These are phyloP conservation scores for Knoxdaviesia proteae DNA, from an alignment of 2,329 filamentous ascomycete genomes.

Conservation along the genomic window DNA sequence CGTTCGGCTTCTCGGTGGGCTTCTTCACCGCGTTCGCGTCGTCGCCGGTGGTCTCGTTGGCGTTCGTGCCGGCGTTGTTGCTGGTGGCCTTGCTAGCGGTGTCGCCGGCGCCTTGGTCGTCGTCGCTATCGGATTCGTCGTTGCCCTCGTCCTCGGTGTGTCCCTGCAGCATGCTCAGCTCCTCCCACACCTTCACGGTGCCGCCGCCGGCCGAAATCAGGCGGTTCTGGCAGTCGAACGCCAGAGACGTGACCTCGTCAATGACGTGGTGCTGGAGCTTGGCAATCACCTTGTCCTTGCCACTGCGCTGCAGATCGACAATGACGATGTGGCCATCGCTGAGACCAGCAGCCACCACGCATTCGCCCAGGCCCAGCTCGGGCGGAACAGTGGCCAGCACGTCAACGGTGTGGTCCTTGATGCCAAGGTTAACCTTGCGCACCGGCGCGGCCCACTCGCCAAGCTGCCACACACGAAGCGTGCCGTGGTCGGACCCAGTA, in stretches of 20 bases:
- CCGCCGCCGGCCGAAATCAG: slow-evolving; percentile 79
- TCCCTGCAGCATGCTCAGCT: slow-evolving; percentile 36
- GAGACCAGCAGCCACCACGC: slow-evolving; percentile 59
- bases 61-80: too few species aligned
- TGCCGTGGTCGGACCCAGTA: slow-evolving; percentile 54
- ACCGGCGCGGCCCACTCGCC: slow-evolving; percentile 54
- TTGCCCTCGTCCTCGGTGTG: slow-evolving; percentile 20
- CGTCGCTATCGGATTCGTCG: slow-evolving; percentile 17
- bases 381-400: slow-evolving; percentile 2
- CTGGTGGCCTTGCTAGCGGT: background rate
- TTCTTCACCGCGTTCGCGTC: slow-evolving; percentile 1
- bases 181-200: slow-evolving; percentile 83
- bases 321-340: slow-evolving; percentile 65
- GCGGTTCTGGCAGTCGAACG: slow-evolving; percentile 66
- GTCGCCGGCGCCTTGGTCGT: slow-evolving; percentile 23
- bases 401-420: slow-evolving; percentile 62
- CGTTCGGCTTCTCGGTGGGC: background rate
- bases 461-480: slow-evolving; percentile 83
- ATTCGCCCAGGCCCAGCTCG: slow-evolving; percentile 37
- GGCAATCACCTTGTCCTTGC: slow-evolving; percentile 6
- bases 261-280: slow-evolving; percentile 40
- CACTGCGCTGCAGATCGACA: slow-evolving; percentile 41
- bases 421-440: slow-evolving; percentile 4
- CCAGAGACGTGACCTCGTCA: slow-evolving; percentile 42
- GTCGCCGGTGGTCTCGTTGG: slow-evolving; percentile 7